These are phyloP conservation scores for Rhododendron williamsianum DNA, from an alignment of 148 eudicot species.

Conservation along the genomic window DNA sequence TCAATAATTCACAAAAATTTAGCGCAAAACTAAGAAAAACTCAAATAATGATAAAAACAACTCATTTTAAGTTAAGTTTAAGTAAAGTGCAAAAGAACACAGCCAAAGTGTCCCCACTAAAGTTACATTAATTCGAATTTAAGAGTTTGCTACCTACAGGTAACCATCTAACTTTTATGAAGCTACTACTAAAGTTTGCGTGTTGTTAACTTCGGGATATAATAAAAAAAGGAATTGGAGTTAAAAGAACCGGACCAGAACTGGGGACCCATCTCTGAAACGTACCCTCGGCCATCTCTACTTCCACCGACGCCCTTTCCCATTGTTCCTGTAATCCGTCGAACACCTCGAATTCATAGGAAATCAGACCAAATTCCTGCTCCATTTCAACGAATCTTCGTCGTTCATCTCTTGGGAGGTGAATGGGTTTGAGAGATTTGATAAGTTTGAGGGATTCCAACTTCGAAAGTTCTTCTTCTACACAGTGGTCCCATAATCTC, in stretches of 20 bases:
- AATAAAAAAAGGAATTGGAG: not conserved
- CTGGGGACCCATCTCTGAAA: constrained; percentile 72
- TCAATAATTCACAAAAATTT: no score
- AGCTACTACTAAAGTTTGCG: no score
- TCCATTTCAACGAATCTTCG: not conserved
- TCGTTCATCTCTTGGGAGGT: constrained; percentile 20
- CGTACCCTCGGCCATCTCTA: constrained; percentile 51
- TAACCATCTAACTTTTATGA: no score
- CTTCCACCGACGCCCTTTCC: constrained; percentile 82
- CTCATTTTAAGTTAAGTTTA: no score
- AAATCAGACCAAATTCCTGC: constrained; percentile 10
- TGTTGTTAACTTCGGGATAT: no score
- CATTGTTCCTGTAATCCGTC: constrained; percentile 52
- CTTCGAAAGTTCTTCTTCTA: constrained; percentile 54
- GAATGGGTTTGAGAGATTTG: constrained; percentile 83
- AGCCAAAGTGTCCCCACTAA: no score
- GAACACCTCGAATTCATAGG: constrained; percentile 43
- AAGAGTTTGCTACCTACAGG: no score
- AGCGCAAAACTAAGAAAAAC: no score
- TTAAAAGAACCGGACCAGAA: constrained; percentile 39
- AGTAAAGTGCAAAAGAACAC: no score
- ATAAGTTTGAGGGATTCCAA: constrained; percentile 59
- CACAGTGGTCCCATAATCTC: constrained; percentile 65
- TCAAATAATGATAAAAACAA: no score
- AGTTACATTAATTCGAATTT: no score